Conservation (phyloP, 1,284 basidiomycete species). For the Ustilago loliicola region DNA sequence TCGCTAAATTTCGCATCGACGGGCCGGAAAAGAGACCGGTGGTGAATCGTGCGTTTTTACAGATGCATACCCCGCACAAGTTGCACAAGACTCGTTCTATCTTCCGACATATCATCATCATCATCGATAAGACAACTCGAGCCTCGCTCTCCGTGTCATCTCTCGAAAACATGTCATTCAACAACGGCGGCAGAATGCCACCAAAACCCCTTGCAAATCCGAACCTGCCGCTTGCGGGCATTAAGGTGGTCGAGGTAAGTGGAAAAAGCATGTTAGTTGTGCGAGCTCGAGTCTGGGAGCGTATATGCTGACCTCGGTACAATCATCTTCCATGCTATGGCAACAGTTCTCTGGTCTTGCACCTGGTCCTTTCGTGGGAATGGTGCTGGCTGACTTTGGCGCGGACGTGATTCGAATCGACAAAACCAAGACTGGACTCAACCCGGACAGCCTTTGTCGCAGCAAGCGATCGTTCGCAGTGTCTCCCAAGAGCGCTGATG, state of each 20-base stretch:
- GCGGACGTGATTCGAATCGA: slow-evolving; percentile 84
- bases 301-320: background rate
- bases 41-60: too few relatives aligned
- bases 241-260: slow-evolving; percentile 48
- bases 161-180: slow-evolving; percentile 20
- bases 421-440: slow-evolving; percentile 72
- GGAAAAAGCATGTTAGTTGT: background rate
- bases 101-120: slow-evolving; percentile 9
- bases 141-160: background rate
- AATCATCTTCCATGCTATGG: background rate
- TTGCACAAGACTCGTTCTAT: background rate
- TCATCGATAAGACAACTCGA: background rate
- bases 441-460: slow-evolving; percentile 74
- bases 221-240: slow-evolving; percentile 41
- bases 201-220: slow-evolving; percentile 27
- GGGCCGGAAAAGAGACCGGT: slow-evolving; percentile 26
- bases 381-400: slow-evolving; percentile 84
- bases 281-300: background rate
- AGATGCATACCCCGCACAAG: slow-evolving; percentile 10
- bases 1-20: slow-evolving; percentile 26
- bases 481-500: slow-evolving; percentile 77
- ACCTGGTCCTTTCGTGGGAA: slow-evolving; percentile 81
- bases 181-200: slow-evolving; percentile 23
- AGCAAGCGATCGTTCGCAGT: slow-evolving; percentile 81
- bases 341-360: slow-evolving; percentile 84